These are phyloP conservation scores for Coemansia sp. DNA, from an alignment of 192 early-diverging fungal genomes.

Conservation along the genomic window DNA sequence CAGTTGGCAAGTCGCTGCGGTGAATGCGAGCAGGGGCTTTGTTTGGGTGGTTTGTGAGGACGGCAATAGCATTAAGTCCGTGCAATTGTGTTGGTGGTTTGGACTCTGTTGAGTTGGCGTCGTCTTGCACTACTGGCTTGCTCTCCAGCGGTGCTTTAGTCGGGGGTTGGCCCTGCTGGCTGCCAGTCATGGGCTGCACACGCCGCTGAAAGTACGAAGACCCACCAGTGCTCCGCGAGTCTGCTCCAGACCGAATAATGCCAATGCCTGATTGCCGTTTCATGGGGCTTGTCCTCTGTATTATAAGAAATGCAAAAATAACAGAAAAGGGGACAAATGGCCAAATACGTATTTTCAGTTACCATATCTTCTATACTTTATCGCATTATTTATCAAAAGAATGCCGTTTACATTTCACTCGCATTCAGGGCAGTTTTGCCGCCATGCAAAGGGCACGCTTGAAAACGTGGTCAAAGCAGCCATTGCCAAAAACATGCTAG, in stretches of 20 bases:
- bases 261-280: constrained; percentile 52
- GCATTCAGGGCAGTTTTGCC: constrained; percentile 95
- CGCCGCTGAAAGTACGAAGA: constrained; percentile 54
- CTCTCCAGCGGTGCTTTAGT: neutral
- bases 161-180: constrained; percentile 1
- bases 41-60: constrained; percentile 54
- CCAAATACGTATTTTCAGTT: neutral
- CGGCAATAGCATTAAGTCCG: constrained; percentile 53
- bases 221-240: constrained; percentile 24
- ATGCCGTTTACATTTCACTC: constrained; percentile 88
- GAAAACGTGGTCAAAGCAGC: constrained; percentile 82
- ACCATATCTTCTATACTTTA: too few species aligned
- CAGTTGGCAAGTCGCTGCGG: constrained; percentile 51
- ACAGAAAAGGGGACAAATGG: neutral
- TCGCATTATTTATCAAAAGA: neutral
- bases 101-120: neutral
- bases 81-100: constrained; percentile 3
- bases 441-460: constrained; percentile 82
- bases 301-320: neutral
- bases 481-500: constrained; percentile 67
- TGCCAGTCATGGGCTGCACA: constrained; percentile 25
- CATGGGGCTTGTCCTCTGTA: constrained; percentile 15
- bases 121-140: constrained; percentile 1
- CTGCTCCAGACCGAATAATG: constrained; percentile 38
- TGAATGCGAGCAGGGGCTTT: constrained; percentile 49